Evolutionary conservation across 2,329 filamentous ascomycete species (phyloP).

Genomic region (Neofusicoccum umdonicola): DNA sequence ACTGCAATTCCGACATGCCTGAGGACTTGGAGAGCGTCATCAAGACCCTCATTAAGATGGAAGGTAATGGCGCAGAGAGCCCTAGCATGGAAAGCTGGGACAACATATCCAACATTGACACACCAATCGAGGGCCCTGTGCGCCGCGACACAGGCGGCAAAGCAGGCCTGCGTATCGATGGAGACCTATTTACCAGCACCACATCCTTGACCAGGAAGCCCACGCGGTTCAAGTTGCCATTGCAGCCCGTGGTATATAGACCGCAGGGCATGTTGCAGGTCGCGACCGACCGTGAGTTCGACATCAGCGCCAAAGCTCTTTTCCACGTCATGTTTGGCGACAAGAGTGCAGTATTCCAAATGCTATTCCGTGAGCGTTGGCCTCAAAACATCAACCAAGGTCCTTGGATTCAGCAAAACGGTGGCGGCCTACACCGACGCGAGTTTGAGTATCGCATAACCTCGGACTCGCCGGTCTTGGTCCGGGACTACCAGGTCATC

Average conservation of each 20-base stretch:
- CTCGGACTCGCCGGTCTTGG: conserved; percentile 43
- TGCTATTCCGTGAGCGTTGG: conserved; percentile 71
- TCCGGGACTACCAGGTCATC: conserved; percentile 82
- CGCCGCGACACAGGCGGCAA: conserved; percentile 41
- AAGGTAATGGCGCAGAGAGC: conserved; percentile 60
- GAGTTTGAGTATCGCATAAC: conserved; percentile 79
- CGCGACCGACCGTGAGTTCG: conserved; percentile 77
- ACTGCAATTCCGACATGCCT: conserved; percentile 70
- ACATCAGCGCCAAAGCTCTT: conserved; percentile 87
- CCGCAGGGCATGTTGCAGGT: conserved; percentile 76
- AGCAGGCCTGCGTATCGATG: conserved; percentile 60
- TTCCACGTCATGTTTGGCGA: conserved; percentile 98
- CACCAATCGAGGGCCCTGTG: conserved; percentile 54
- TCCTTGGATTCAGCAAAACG: conserved; percentile 69
- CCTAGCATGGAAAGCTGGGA: conserved; percentile 90
- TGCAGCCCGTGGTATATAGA: conserved; percentile 77
- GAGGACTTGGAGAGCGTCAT: conserved; percentile 69
- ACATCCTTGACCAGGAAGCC: conserved; percentile 41
- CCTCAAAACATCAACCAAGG: conserved; percentile 67
- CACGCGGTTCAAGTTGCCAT: conserved; percentile 77
- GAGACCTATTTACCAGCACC: conserved; percentile 53
- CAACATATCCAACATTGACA: conserved; percentile 61
- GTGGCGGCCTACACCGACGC: conserved; percentile 69
- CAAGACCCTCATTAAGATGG: conserved; percentile 70
- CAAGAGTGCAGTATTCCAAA: conserved; percentile 89